Evolutionary conservation across 768 basidiomycete genomes (phyloP).

Genomic region (Tricholoma sp.): DNA sequence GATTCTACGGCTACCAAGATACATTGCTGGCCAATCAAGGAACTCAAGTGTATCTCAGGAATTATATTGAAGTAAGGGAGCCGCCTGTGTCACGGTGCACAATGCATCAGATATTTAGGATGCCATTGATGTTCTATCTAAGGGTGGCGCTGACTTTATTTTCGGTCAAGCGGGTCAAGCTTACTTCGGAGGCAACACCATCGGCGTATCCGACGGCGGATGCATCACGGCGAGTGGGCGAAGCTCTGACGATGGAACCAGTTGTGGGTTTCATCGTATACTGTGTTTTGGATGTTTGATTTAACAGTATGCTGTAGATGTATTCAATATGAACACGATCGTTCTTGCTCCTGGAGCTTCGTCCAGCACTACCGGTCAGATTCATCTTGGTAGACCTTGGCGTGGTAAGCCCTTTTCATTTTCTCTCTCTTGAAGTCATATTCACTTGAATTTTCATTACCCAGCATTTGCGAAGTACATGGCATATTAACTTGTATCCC

Average conservation of each 20-base stretch:
- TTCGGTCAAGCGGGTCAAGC: conserved; percentile 40
- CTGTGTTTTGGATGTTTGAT: background rate
- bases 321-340: conserved; percentile 5
- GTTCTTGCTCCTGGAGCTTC: conserved; percentile 23
- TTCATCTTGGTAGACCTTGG: conserved; percentile 48
- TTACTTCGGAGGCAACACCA: conserved; percentile 46
- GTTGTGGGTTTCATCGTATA: conserved; percentile 29
- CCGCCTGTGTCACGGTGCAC: too few relatives aligned
- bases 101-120: too few relatives aligned
- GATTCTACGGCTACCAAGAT: conserved; percentile 44
- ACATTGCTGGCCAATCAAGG: conserved; percentile 42
- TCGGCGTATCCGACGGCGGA: conserved; percentile 38
- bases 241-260: conserved; percentile 35
- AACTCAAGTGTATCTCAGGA: conserved; percentile 41
- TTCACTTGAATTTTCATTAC: too few relatives aligned
- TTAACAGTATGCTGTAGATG: too few relatives aligned
- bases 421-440: background rate
- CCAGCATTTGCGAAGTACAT: too few relatives aligned
- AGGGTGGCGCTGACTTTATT: too few relatives aligned
- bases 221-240: conserved; percentile 47
- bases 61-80: conserved; percentile 48
- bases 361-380: conserved; percentile 28
- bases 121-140: too few relatives aligned
- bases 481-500: too few relatives aligned
- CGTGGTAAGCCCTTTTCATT: conserved; percentile 20